phyloP scores from a whole-genome alignment of 805 yeast species.

The Candida anglica region DNA sequence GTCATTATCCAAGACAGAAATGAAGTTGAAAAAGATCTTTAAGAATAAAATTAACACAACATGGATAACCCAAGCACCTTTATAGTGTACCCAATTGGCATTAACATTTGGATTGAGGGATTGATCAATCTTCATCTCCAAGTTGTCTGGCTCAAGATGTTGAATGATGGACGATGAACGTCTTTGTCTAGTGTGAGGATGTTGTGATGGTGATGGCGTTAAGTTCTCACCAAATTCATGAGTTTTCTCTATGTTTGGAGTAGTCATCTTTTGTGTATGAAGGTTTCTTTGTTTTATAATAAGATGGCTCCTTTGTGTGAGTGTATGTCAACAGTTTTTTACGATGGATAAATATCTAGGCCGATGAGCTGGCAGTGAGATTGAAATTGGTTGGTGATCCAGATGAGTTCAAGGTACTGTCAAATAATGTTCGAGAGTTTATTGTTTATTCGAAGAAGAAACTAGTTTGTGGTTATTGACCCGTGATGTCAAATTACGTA shows the following conservation, averaged over 20 bases:
- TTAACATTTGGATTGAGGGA: conserved; percentile 83
- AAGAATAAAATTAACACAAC: conserved; percentile 73
- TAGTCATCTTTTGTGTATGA: not conserved
- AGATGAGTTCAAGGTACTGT: no score
- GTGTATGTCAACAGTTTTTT: no score
- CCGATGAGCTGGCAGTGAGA: no score
- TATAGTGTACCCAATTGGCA: conserved; percentile 93
- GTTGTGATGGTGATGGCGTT: conserved; percentile 24
- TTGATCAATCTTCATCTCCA: conserved; percentile 91
- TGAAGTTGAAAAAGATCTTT: conserved; percentile 70
- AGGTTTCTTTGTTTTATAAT: no score
- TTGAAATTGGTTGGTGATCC: no score
- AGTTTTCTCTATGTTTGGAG: conserved; percentile 1
- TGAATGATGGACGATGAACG: conserved; percentile 87
- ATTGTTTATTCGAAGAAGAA: no score
- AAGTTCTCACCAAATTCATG: conserved; percentile 7
- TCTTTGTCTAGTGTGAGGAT: conserved; percentile 38
- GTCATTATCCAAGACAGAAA: conserved; percentile 78
- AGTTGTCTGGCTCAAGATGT: conserved; percentile 88
- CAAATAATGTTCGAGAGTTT: no score
- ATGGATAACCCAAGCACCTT: conserved; percentile 96
- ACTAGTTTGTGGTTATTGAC: no score
- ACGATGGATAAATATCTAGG: no score
- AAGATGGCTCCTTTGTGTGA: no score
- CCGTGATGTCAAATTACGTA: no score